Evolutionary conservation across 2,329 filamentous ascomycete genomes (phyloP), one percentile per base, ranked within the genome.

Genomic region (Neonectria coccinea): DNA sequence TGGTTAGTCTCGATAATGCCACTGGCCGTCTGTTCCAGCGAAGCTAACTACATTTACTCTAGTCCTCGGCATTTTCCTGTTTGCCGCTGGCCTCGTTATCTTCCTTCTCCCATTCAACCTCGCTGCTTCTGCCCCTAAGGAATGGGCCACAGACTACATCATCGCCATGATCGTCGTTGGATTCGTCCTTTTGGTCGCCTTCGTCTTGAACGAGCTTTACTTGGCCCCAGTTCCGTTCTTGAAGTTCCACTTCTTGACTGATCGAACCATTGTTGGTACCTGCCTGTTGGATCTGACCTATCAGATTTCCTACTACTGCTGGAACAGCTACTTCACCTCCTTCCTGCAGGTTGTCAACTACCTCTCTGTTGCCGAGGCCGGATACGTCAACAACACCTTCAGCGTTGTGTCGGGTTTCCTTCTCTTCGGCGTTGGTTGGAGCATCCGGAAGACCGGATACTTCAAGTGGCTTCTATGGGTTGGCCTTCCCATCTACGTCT

Each of bases 51-150:
- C 1, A n/a, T 90, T 68, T 90, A 10, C 56, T 80, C 78, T 85
- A 18, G 71, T 54, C 11, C 27, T 85, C 6, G 86, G 85, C 2
- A 78, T 86, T 48, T 70, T 87, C 20, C 74, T 88, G 25, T 75
- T 86, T 62, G 83, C 84, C 25, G 81, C 79, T 6, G 81, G 83
- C 10, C 82, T 85, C 59, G 80, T 81, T 33, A 78, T 88, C 55
- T 79, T 88, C n/a, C 78, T 87, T 25, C 80, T 91, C 2, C 88
- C 89, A 0, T 85, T 91, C 73, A 89, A 82, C 5, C 77, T 91
- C 18, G 64, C 60, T 16, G 25, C 31, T 12, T 80, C 82, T 27
- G 60, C 70, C 10, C 67, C 78, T 48, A 69, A 81, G 56, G 81
- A 80, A 3, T 87, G 84, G 84, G 73, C 74, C 41, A 83, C 82